phyloP scores from a whole-genome alignment of 2,329 filamentous ascomycete species.

The Exophiala sideris region DNA sequence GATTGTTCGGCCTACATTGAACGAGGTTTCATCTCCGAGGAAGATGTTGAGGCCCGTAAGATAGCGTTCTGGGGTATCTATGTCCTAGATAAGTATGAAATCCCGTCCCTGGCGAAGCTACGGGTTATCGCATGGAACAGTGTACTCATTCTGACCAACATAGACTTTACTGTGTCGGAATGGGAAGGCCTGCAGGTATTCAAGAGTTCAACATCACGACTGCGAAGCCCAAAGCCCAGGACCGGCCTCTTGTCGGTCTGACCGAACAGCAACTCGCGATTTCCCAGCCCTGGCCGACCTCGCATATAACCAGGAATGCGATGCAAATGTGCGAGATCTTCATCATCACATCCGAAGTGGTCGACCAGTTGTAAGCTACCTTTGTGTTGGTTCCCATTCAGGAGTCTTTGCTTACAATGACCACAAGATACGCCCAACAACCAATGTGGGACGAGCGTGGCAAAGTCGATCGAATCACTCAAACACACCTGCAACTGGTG shows the following conservation, averaged over 20 bases:
- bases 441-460: neutral
- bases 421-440: neutral
- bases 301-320: conserved; percentile 1
- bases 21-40: neutral
- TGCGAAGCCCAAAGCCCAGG: conserved; percentile 2
- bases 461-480: neutral
- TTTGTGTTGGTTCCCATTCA: neutral
- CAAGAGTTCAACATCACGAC: conserved; percentile 4
- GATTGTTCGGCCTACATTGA: conserved; percentile 3
- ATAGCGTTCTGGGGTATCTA: conserved; percentile 11
- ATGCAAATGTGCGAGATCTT: conserved; percentile 7
- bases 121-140: neutral
- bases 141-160: neutral
- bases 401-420: neutral
- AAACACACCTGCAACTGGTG: conserved; percentile 1
- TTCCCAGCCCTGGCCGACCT: conserved; percentile 3
- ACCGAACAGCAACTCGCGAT: neutral
- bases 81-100: conserved; percentile 9
- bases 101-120: neutral
- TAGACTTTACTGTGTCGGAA: neutral
- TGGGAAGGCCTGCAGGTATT: conserved; percentile 1
- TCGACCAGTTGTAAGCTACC: conserved; percentile 1
- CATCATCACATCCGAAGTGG: conserved; percentile 1
- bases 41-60: conserved; percentile 1
- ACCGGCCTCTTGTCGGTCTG: neutral